phyloP scores from a whole-genome alignment of 2,329 filamentous ascomycete species.

The Trichoderma afroharzianum region DNA sequence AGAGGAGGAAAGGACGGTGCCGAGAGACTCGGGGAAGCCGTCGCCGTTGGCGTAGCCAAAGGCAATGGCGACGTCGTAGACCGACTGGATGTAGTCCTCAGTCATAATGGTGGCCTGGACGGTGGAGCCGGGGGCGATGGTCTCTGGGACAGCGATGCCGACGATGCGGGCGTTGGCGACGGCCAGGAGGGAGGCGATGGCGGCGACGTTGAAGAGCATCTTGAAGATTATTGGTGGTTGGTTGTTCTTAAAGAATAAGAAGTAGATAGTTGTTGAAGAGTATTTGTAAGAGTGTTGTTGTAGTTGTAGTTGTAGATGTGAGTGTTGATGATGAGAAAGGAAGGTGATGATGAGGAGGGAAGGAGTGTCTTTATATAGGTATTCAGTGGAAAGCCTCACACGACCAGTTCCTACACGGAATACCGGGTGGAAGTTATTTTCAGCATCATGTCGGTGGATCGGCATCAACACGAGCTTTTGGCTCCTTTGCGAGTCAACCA shows the following conservation, averaged over 20 bases:
- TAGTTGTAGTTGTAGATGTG: neutral
- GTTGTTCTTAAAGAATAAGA: neutral
- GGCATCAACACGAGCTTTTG: constrained; percentile 10
- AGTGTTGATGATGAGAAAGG: neutral
- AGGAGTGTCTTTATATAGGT: neutral
- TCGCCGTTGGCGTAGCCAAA: constrained; percentile 35
- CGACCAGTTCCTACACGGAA: neutral
- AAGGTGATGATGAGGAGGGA: neutral
- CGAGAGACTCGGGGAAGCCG: constrained; percentile 29
- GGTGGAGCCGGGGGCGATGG: constrained; percentile 36
- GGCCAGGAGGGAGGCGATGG: constrained; percentile 23
- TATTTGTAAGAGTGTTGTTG: neutral
- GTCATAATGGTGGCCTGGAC: constrained; percentile 38
- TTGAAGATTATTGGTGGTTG: neutral
- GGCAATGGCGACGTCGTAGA: constrained; percentile 42
- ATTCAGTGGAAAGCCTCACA: neutral
- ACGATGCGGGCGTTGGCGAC: constrained; percentile 38
- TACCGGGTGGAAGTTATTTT: neutral
- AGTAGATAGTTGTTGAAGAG: neutral
- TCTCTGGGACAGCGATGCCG: constrained; percentile 41
- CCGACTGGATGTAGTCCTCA: constrained; percentile 42
- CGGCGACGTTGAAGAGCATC: constrained; percentile 25
- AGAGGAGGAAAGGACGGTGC: constrained; percentile 28
- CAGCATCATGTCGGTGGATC: neutral
- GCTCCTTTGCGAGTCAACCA: neutral